phyloP scores from a whole-genome alignment of 2,329 filamentous ascomycete genomes.

The Penicillium brevicompactum region DNA sequence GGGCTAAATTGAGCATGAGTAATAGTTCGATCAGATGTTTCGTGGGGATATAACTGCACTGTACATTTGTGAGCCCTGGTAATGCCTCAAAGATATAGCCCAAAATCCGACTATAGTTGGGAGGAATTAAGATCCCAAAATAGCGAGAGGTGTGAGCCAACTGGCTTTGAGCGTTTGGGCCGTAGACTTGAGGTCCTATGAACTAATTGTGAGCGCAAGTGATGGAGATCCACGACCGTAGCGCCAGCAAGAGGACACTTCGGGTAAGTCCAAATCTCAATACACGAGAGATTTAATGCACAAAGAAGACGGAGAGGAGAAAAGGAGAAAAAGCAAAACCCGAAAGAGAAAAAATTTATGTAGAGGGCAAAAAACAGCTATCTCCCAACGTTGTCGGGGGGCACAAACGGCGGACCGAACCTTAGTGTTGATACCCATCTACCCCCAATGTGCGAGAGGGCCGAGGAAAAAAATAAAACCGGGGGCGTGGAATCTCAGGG shows the following conservation, averaged over 20 bases:
- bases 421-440: slow-evolving; percentile 29
- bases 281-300: slow-evolving; percentile 4
- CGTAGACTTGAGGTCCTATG: slow-evolving; percentile 23
- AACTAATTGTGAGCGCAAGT: slow-evolving; percentile 34
- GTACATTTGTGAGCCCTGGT: slow-evolving; percentile 36
- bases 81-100: slow-evolving; percentile 35
- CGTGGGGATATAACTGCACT: slow-evolving; percentile 27
- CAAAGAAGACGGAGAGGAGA: slow-evolving; percentile 11
- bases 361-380: slow-evolving; percentile 6
- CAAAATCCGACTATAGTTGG: slow-evolving; percentile 24
- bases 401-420: slow-evolving; percentile 24
- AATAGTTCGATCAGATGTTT: slow-evolving; percentile 30
- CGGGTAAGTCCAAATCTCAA: slow-evolving; percentile 29
- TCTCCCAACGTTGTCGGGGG: slow-evolving; percentile 10
- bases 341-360: slow-evolving; percentile 13
- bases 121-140: slow-evolving; percentile 19
- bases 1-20: slow-evolving; percentile 24
- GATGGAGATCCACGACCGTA: slow-evolving; percentile 34
- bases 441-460: slow-evolving; percentile 17
- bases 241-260: slow-evolving; percentile 29
- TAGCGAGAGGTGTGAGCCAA: slow-evolving; percentile 21
- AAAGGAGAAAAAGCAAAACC: slow-evolving; percentile 7
- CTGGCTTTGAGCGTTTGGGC: slow-evolving; percentile 18
- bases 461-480: neutral
- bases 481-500: neutral